Conservation (phyloP, 768 basidiomycete genomes). For the Vishniacozyma victoriae region DNA sequence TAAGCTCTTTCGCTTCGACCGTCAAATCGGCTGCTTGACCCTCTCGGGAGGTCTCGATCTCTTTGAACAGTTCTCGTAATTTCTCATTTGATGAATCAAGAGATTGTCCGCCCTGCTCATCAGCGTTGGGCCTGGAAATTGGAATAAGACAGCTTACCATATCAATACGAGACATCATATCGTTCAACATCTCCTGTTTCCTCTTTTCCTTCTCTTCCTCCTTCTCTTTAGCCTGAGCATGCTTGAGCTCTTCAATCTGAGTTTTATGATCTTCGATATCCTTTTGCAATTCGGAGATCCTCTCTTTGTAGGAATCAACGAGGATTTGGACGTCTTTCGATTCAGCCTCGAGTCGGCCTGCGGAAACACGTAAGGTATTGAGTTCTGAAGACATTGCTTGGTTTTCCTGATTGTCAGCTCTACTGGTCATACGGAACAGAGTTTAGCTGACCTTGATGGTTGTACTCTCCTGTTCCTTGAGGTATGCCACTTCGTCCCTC, state of each 20-base stretch:
- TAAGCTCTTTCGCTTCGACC: constrained; percentile 46
- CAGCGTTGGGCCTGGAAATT: constrained; percentile 4
- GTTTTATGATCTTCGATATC: constrained; percentile 49
- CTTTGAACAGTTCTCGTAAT: constrained; percentile 32
- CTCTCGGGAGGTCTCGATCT: constrained; percentile 56
- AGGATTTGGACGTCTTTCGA: constrained; percentile 91
- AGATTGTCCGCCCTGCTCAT: constrained; percentile 29
- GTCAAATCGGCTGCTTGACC: constrained; percentile 58
- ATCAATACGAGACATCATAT: constrained; percentile 99
- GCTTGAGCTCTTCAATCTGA: constrained; percentile 81
- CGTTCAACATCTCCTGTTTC: constrained; percentile 98
- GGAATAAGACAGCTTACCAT: constrained; percentile 55
- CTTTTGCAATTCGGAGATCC: constrained; percentile 74
- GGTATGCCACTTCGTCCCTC: constrained; percentile 77
- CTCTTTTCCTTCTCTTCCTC: constrained; percentile 97
- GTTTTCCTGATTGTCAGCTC: constrained; percentile 64
- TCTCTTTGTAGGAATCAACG: constrained; percentile 90
- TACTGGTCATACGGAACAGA: not conserved
- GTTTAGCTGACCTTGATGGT: constrained; percentile 60
- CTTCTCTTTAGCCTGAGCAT: constrained; percentile 72
- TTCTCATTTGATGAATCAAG: constrained; percentile 31
- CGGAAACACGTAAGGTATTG: constrained; percentile 82
- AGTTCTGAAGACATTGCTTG: constrained; percentile 88
- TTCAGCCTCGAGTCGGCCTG: constrained; percentile 89
- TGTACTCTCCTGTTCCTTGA: constrained; percentile 81